Evolutionary conservation across 495 filamentous ascomycete species (phyloP).

Genomic region (Penicillium paxilli): DNA sequence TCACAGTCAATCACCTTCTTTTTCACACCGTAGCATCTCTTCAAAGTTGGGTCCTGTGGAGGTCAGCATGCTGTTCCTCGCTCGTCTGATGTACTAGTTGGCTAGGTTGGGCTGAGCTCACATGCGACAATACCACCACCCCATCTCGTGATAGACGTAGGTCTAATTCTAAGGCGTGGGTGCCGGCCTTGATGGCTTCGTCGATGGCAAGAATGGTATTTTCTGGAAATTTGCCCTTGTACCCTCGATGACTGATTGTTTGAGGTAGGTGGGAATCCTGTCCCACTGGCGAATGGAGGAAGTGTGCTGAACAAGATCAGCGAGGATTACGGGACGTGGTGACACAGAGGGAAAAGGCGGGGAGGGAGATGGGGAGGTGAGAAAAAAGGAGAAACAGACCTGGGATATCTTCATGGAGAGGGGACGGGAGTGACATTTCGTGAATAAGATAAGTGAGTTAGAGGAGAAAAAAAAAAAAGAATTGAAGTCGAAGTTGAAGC

Average conservation of each 20-base stretch:
- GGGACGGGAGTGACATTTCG: no score
- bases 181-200: slow-evolving; percentile 68
- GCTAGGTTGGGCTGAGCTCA: slow-evolving; percentile 37
- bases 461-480: no score
- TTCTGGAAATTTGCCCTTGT: slow-evolving; percentile 76
- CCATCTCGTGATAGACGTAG: slow-evolving; percentile 80
- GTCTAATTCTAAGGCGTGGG: slow-evolving; percentile 86
- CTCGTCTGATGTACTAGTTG: no score
- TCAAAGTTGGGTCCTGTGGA: slow-evolving; percentile 67
- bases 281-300: slow-evolving; percentile 9
- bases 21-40: slow-evolving; percentile 74
- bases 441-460: no score
- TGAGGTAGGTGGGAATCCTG: slow-evolving; percentile 51
- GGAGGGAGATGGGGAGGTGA: no score
- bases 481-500: no score
- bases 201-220: slow-evolving; percentile 81
- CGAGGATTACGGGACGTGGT: no score
- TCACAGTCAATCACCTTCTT: slow-evolving; percentile 72
- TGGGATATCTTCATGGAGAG: no score
- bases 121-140: slow-evolving; percentile 82
- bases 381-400: no score
- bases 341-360: no score
- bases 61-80: background rate
- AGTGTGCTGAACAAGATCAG: slow-evolving; percentile 8
- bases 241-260: slow-evolving; percentile 84